Conservation (phyloP, 495 filamentous ascomycete species). For the Penicillium daleae region DNA sequence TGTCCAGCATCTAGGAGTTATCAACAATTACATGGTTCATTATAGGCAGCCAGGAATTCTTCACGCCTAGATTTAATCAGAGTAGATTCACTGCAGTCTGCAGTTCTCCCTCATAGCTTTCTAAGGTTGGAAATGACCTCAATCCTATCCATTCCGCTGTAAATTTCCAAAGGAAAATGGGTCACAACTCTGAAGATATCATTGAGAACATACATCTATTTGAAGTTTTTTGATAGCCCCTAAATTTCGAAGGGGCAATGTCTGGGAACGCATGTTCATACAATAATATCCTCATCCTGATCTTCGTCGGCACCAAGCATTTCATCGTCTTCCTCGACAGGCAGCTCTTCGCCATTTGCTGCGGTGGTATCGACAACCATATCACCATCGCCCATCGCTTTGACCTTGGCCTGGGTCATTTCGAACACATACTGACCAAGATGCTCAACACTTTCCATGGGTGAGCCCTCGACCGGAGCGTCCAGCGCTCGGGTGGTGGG, state of each 20-base stretch:
- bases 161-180: not conserved
- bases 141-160: too few species aligned
- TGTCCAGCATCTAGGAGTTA: too few species aligned
- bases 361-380: conserved; percentile 38
- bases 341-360: conserved; percentile 46
- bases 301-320: conserved; percentile 43
- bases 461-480: conserved; percentile 59
- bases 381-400: conserved; percentile 56
- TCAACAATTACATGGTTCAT: too few species aligned
- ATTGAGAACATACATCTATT: not conserved
- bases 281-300: conserved; percentile 40
- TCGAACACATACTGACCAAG: conserved; percentile 96
- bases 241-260: not conserved
- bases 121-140: too few species aligned
- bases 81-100: too few species aligned
- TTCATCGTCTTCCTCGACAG: conserved; percentile 50
- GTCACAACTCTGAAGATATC: not conserved
- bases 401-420: conserved; percentile 87
- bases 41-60: too few species aligned
- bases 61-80: too few species aligned
- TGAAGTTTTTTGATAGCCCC: not conserved
- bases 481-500: conserved; percentile 64
- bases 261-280: conserved; percentile 30
- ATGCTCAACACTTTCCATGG: conserved; percentile 93
- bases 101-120: too few species aligned